Percentiles rank a stretch among this genome's conserved stretches.
Conservation (phyloP, 768 basidiomycete genomes). For the Butyriboletus loyo region DNA sequence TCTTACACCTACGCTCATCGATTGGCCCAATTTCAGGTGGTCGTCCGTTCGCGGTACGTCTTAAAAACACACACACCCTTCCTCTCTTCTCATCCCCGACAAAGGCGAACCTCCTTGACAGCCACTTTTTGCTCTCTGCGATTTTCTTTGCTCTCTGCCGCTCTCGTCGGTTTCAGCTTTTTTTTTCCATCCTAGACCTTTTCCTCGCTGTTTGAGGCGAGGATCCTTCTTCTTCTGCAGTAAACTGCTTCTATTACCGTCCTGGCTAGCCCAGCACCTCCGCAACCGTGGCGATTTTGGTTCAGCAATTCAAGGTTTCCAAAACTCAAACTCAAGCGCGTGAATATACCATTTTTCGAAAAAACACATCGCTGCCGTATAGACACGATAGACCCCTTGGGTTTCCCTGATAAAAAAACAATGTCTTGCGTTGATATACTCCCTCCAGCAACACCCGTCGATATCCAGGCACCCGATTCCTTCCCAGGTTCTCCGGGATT, state of each 20-base stretch:
- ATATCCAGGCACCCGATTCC: slow-evolving; percentile 28
- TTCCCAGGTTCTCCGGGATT: slow-evolving; percentile 26
- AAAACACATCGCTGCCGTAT: slow-evolving; percentile 24
- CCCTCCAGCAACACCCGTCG: slow-evolving; percentile 27
- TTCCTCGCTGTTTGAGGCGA: slow-evolving; percentile 74
- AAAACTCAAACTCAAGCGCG: slow-evolving; percentile 23
- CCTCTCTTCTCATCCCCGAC: slow-evolving; percentile 19
- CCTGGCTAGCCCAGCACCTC: slow-evolving; percentile 60
- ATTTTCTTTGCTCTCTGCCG: slow-evolving; percentile 9
- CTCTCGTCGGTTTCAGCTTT: slow-evolving; percentile 1
- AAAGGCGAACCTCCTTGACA: slow-evolving; percentile 82
- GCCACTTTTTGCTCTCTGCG: slow-evolving; percentile 9
- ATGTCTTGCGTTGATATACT: slow-evolving; percentile 63
- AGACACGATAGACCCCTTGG: slow-evolving; percentile 22
- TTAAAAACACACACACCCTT: slow-evolving; percentile 7
- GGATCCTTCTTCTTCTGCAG: slow-evolving; percentile 62
- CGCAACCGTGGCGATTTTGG: slow-evolving; percentile 71
- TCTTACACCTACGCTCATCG: slow-evolving; percentile 13
- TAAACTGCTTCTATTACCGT: slow-evolving; percentile 46
- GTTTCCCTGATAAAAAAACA: slow-evolving; percentile 27
- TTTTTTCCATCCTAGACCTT: slow-evolving; percentile 36
- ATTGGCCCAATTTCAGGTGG: slow-evolving; percentile 51
- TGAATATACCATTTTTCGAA: slow-evolving; percentile 24
- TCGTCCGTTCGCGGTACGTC: slow-evolving; percentile 70
- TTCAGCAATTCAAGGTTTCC: slow-evolving; percentile 58